Evolutionary conservation across 768 basidiomycete genomes (phyloP), one percentile per base, ranked within the genome.

Genomic region (Asterophora parasitica): DNA sequence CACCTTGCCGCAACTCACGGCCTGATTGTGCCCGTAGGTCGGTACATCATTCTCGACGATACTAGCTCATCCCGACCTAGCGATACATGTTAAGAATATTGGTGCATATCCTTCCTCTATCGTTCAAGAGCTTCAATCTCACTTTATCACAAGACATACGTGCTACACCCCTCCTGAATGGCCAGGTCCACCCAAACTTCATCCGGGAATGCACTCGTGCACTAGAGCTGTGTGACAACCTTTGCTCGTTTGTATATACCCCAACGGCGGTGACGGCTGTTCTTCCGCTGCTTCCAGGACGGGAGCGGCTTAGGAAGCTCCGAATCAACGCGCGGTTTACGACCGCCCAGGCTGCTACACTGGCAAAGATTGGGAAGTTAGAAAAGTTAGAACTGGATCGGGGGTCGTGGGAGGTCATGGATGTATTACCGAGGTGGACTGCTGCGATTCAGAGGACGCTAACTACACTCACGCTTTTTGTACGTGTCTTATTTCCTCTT

Each of bases 31-130:
- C 20, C 47, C 43, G n/a, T 26, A 79, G 70, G 52, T 77, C 4
- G 65, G 72, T 44, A 81, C 84, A 0, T 81, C 87, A 0, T 90
- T 89, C 58, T 71, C 77, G 11, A 71, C 78, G 3, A 61, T 89
- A 17, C 54, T 72, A 8, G 61, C 70, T 4, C 82, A 81, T 56
- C 74, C 72, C 12, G 64, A 73, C 37, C 66, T 84, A 43, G 78
- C 74, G 11, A 64, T 75, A 4, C 78, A 86, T 55, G 82, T 85
- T 19, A 77, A 76, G 28, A 70, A 65, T 55, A 75, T 87, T 48
- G 82, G 83, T 82, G 38, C 23, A 23, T 36, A n/a, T 12, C 31
- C 28, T 4, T 39, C 23, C 20, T 15, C 8, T 23, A 2, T 38
- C 28, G 12, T 7, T 7, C 10, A 15, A 9, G 30, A 28, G 11